Conservation (phyloP, 257 asterid species). For the Penstemon barbatus region DNA sequence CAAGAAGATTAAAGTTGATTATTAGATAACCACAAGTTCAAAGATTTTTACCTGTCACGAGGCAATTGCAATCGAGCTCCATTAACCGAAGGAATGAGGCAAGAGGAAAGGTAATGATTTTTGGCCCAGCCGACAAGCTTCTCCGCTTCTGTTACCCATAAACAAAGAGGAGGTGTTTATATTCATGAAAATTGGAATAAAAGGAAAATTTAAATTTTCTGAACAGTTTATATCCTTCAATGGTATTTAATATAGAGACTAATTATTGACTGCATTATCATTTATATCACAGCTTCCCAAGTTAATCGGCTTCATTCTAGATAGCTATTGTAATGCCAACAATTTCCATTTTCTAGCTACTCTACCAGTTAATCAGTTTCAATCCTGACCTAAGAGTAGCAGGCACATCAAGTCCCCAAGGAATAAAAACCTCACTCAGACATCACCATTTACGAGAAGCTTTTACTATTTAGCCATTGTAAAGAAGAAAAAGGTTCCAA, state of each 20-base stretch:
- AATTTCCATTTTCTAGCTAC: neutral
- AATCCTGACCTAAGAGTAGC: no score
- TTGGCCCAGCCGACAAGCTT: conserved; percentile 95
- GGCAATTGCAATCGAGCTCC: conserved; percentile 75
- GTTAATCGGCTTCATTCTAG: neutral
- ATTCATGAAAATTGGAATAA: conserved; percentile 15
- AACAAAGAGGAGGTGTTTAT: conserved; percentile 4
- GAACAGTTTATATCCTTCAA: neutral
- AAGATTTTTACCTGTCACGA: conserved; percentile 71
- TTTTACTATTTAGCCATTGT: conserved; percentile 7
- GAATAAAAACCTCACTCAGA: conserved; percentile 6
- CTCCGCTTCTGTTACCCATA: conserved; percentile 73
- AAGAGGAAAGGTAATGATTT: conserved; percentile 80
- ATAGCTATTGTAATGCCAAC: conserved; percentile 2
- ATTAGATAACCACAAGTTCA: conserved; percentile 25
- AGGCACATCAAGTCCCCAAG: conserved; percentile 11
- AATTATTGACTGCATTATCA: neutral
- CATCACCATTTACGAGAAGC: conserved; percentile 14
- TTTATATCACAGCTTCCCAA: neutral
- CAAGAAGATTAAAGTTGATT: conserved; percentile 24
- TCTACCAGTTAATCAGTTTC: neutral
- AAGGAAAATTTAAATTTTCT: neutral
- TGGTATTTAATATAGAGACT: conserved; percentile 3
- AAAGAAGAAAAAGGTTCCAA: conserved; percentile 8
- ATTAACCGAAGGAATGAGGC: conserved; percentile 67